phyloP scores from a whole-genome alignment of 768 basidiomycete genomes.

The Lactarius quietus region DNA sequence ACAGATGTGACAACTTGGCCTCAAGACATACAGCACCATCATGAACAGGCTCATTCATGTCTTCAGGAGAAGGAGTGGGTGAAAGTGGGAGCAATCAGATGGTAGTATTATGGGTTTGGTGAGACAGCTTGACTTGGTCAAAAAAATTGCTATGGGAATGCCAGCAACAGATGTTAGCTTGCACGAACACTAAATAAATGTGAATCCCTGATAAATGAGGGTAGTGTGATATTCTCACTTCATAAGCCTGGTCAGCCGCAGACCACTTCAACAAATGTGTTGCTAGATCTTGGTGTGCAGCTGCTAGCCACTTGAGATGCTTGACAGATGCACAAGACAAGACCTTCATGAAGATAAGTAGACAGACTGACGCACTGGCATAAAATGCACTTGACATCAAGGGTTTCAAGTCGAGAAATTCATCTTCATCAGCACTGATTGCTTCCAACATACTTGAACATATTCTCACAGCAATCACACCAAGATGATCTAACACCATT shows the following conservation, averaged over 20 bases:
- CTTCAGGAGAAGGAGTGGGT: slow-evolving; percentile 4
- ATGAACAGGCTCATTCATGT: neutral
- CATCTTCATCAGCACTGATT: slow-evolving; percentile 33
- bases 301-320: slow-evolving; percentile 55
- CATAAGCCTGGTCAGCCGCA: slow-evolving; percentile 75
- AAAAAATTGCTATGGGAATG: neutral
- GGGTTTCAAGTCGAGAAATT: slow-evolving; percentile 43
- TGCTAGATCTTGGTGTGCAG: slow-evolving; percentile 61
- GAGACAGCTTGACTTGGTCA: neutral
- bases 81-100: slow-evolving; percentile 10
- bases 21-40: neutral
- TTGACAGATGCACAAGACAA: slow-evolving; percentile 47
- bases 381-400: slow-evolving; percentile 66
- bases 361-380: neutral
- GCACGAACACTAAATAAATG: slow-evolving; percentile 62
- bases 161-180: slow-evolving; percentile 69
- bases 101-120: neutral
- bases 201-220: slow-evolving; percentile 13
- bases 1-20: slow-evolving; percentile 9
- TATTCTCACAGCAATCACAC: slow-evolving; percentile 84
- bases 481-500: slow-evolving; percentile 90
- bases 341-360: slow-evolving; percentile 39
- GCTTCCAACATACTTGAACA: slow-evolving; percentile 51
- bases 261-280: slow-evolving; percentile 68
- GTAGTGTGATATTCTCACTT: slow-evolving; percentile 46